These are phyloP conservation scores for Prosopis cineraria DNA, from an alignment of 306 rosid species.

Conservation along the genomic window DNA sequence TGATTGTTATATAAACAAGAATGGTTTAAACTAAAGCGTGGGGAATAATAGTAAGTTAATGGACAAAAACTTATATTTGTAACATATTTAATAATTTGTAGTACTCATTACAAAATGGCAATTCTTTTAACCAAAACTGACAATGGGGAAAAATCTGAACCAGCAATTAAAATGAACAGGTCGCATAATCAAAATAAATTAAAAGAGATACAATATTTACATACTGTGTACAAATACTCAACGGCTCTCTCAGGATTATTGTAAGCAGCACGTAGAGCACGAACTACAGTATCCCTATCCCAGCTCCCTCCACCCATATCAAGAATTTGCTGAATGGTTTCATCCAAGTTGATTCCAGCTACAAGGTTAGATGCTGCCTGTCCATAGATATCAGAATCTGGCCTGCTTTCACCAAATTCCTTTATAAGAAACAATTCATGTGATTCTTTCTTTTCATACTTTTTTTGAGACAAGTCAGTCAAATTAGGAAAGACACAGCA, in stretches of 20 bases:
- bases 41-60: not conserved
- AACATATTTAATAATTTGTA: not conserved
- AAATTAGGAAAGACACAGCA: not conserved
- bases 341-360: conserved; percentile 76
- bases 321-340: conserved; percentile 64
- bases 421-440: not conserved
- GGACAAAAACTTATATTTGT: not conserved
- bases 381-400: conserved; percentile 56
- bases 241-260: conserved; percentile 92
- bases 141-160: not conserved
- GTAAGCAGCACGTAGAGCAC: conserved; percentile 85
- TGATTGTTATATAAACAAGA: not conserved
- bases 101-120: not conserved
- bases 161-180: not conserved
- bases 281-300: conserved; percentile 79
- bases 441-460: not conserved
- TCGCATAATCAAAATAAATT: not conserved
- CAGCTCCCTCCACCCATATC: conserved; percentile 89
- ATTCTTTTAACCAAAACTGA: not conserved
- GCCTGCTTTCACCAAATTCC: conserved; percentile 47
- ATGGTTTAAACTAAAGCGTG: not conserved
- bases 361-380: conserved; percentile 79
- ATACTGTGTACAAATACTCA: conserved; percentile 78
- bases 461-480: not conserved
- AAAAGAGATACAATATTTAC: conserved; percentile 31